Percentiles rank a stretch among this genome's conserved stretches.
Conservation (phyloP, 495 filamentous ascomycete genomes). For the Chlorociboria aeruginascens region DNA sequence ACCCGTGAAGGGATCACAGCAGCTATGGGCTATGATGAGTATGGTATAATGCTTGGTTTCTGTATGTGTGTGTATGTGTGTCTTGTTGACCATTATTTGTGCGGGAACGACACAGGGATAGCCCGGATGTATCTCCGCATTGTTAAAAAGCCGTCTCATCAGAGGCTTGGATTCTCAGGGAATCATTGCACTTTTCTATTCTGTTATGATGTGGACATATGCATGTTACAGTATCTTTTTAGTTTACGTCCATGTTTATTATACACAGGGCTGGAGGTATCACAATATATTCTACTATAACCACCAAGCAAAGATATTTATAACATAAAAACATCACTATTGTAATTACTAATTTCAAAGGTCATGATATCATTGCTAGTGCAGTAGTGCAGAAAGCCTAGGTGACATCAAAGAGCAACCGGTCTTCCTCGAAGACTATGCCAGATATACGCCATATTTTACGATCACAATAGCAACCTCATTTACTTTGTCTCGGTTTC, state of each 20-base stretch:
- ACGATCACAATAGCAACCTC: constrained; percentile 14
- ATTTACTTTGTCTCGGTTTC: constrained; percentile 33
- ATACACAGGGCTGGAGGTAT: too few relatives aligned
- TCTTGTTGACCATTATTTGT: neutral
- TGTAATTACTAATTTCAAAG: constrained; percentile 21
- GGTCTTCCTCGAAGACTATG: constrained; percentile 19
- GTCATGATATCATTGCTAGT: constrained; percentile 42
- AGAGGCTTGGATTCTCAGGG: too few relatives aligned
- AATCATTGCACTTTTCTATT: too few relatives aligned
- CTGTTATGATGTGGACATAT: too few relatives aligned
- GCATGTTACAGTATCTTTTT: too few relatives aligned
- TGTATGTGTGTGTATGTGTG: neutral
- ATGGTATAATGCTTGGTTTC: neutral
- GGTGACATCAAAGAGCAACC: constrained; percentile 22
- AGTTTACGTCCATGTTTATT: too few relatives aligned
- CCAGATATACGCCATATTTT: constrained; percentile 20
- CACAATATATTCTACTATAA: too few relatives aligned
- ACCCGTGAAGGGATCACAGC: neutral
- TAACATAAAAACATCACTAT: too few relatives aligned
- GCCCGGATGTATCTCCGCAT: too few relatives aligned
- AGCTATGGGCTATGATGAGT: neutral
- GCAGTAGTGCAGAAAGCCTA: constrained; percentile 36
- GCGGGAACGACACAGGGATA: neutral
- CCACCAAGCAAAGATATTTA: too few relatives aligned
- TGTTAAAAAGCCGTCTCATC: too few relatives aligned